A percentile compares a stretch with the other conserved stretches of the same genome.
Evolutionary conservation across 805 yeast species (phyloP).

Genomic region (Metschnikowia aberdeeniae): DNA sequence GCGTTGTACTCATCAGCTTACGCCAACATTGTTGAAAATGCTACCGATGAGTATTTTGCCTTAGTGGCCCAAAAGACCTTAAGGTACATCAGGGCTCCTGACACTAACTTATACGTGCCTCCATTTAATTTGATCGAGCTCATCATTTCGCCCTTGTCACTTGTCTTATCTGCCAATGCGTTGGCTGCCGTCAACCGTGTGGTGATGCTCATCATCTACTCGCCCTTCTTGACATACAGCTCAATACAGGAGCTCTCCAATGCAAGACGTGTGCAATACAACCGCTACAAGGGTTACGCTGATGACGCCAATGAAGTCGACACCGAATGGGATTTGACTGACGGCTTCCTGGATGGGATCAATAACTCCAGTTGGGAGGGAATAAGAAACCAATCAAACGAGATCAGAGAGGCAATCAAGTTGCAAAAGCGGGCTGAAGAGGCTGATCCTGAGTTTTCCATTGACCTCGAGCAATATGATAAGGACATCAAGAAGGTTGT

Average conservation of each 20-base stretch:
- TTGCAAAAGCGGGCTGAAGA: conserved; percentile 60
- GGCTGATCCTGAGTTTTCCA: conserved; percentile 65
- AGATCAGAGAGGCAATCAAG: conserved; percentile 34
- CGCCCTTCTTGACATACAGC: conserved; percentile 60
- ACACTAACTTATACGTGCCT: conserved; percentile 77
- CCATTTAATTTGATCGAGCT: conserved; percentile 77
- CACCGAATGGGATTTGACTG: conserved; percentile 78
- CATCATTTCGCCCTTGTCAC: conserved; percentile 26
- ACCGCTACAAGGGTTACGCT: conserved; percentile 55
- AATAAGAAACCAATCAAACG: conserved; percentile 36
- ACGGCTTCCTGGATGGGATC: conserved; percentile 54
- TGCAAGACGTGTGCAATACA: conserved; percentile 69
- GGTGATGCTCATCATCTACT: conserved; percentile 62
- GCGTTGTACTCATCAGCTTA: conserved; percentile 86
- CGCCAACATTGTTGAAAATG: conserved; percentile 73
- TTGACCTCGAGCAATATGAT: conserved; percentile 48
- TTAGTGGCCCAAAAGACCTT: conserved; percentile 80
- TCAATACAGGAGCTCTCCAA: conserved; percentile 60
- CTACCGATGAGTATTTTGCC: conserved; percentile 81
- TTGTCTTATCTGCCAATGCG: conserved; percentile 31
- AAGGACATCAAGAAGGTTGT: conserved; percentile 44
- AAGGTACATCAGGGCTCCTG: conserved; percentile 84
- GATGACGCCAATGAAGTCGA: conserved; percentile 81
- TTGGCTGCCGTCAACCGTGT: conserved; percentile 44
- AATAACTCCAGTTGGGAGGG: conserved; percentile 31